A percentile compares a stretch with the other conserved stretches of the same genome.
These are phyloP conservation scores for Rhynchospora breviuscula DNA, from an alignment of 176 grass and related monocot species.

Conservation along the genomic window DNA sequence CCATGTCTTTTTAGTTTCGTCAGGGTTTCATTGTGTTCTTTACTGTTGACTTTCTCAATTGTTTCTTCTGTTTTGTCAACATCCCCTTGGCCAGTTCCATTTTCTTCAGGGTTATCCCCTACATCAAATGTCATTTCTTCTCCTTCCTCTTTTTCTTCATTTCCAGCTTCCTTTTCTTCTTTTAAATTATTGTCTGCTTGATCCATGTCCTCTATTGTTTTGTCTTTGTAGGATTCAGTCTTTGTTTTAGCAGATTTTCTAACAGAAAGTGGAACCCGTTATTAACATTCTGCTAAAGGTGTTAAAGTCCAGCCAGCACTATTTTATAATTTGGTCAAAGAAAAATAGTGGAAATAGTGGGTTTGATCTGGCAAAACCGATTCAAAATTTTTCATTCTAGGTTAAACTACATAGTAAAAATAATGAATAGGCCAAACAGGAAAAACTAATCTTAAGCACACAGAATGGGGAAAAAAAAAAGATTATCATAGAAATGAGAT, in stretches of 20 bases:
- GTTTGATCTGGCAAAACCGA: neutral
- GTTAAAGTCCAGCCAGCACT: neutral
- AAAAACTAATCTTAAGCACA: neutral
- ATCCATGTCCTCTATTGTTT: neutral
- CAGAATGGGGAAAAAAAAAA: neutral
- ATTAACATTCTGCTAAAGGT: neutral
- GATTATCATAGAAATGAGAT: neutral
- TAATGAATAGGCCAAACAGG: neutral
- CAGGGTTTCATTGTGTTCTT: neutral
- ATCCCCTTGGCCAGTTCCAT: neutral
- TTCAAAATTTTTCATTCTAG: neutral
- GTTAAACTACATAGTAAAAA: neutral
- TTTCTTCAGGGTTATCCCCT: neutral
- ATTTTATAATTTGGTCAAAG: neutral
- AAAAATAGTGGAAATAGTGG: neutral
- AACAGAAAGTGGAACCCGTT: neutral
- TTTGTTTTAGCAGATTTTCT: neutral
- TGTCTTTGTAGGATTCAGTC: neutral
- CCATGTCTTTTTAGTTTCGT: neutral
- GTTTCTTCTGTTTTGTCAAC: neutral
- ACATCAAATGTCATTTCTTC: neutral
- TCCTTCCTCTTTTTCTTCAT: neutral
- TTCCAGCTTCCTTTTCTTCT: neutral
- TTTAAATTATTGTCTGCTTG: neutral
- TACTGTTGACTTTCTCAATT: neutral